These are phyloP conservation scores for Bryoglossum gracile DNA, from an alignment of 495 filamentous ascomycete species.

Conservation along the genomic window DNA sequence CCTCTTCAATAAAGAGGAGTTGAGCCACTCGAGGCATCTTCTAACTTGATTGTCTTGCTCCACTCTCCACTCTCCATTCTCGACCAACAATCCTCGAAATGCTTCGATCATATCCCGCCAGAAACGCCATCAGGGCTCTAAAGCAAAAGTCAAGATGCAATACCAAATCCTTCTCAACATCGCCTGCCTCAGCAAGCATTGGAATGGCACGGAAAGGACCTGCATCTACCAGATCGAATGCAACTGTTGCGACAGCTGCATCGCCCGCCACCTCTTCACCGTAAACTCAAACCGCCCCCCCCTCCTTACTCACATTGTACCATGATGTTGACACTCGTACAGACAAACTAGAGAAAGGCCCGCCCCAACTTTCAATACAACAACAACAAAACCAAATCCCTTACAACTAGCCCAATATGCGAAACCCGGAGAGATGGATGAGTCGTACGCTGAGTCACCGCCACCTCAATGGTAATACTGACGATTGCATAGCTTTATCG, in stretches of 20 bases:
- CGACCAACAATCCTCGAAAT: too few species aligned
- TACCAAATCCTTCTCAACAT: conserved; percentile 11
- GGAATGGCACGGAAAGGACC: conserved; percentile 18
- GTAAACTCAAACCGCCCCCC: conserved; percentile 8
- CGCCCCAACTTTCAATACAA: conserved; percentile 23
- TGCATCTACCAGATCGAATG: conserved; percentile 12
- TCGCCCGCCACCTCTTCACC: conserved; percentile 10
- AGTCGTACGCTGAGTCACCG: conserved; percentile 46
- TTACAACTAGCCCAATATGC: conserved; percentile 60
- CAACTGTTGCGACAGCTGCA: conserved; percentile 20
- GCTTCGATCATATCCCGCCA: conserved; percentile 25
- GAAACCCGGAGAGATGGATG: conserved; percentile 63
- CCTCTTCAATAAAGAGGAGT: not conserved
- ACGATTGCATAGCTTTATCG: conserved; percentile 65
- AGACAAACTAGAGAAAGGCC: conserved; percentile 24
- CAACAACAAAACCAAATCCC: conserved; percentile 30
- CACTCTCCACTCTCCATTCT: not conserved
- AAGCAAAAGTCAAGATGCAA: conserved; percentile 13
- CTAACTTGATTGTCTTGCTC: not conserved
- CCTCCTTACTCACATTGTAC: conserved; percentile 15
- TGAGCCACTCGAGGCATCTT: conserved; percentile 12
- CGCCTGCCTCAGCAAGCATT: conserved; percentile 11
- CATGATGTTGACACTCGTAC: conserved; percentile 9
- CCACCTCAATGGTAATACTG: conserved; percentile 15
- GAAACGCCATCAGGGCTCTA: conserved; percentile 18